Base-by-base conservation (phyloP, 1,139 yeast genomes). In the Groenewaldozyma auringiensis region DNA sequence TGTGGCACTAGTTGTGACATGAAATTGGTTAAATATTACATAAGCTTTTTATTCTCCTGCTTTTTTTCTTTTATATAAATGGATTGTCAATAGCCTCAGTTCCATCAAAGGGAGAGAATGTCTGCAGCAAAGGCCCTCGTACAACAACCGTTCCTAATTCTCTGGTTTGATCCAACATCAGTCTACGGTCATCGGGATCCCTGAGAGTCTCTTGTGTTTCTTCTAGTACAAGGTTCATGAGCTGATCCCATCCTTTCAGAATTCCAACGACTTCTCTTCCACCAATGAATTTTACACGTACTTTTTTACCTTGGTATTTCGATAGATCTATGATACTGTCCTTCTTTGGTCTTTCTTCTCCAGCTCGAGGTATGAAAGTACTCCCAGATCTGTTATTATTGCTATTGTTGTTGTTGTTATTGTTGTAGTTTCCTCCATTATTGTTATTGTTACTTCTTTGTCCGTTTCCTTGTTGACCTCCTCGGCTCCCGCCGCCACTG, bases 181-280 rank as follows among this genome's bases (percentile, higher is more conserved):
- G 66, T 4, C 76, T 72, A 27, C 73, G 80, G 51, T 81, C 87
- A 44, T 78, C 81, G 16, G 81, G 76, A 52, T 82, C 88, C 41
- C 60, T 52, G 31, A 61, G 50, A 1, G 61, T 54, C 63, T 92
- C 96, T 41, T 74, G 74, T 11, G 85, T 89, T 40, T 88, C 81
- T 58, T 88, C 96, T 55, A 92, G 74, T 6, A 92, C 97, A 56
- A 92, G 72, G 67, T 92, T 92, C 94, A 89, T 83, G 64, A 88
- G 74, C 64, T 85, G 94, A 63, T 92, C 98, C 62, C 76, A 88
- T 17, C 98, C 97, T 58, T 84, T 86, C 56, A 92, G 74, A 0
- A 70, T 67, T 21, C 98, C 98, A 21, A 74, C 72, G 8, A 89
- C 81, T 61, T 71, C 74, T 62, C 96, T 77, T 13, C 96, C 96